A percentile compares a stretch with the other conserved stretches of the same genome.
Evolutionary conservation across 495 filamentous ascomycete species (phyloP).

Genomic region (Trichoderma virens): DNA sequence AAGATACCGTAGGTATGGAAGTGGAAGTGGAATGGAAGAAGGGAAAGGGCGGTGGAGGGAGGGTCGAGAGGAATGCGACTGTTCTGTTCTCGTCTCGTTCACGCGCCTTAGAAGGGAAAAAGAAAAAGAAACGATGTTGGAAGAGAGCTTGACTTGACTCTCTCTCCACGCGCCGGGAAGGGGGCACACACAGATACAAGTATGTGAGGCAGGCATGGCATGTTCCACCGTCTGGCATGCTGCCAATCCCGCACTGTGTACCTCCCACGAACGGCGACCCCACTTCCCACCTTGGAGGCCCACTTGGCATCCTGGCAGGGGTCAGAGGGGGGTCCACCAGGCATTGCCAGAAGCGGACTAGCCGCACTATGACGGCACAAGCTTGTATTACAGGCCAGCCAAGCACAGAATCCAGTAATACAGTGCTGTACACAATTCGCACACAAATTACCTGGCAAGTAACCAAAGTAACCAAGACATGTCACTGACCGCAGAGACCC

Average conservation of each 20-base stretch:
- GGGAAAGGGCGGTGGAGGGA: background rate
- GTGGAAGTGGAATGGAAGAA: background rate
- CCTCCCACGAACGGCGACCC: background rate
- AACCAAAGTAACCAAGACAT: too few relatives aligned
- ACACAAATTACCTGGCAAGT: background rate
- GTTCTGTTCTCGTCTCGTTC: background rate
- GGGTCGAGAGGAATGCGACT: background rate
- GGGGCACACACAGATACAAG: background rate
- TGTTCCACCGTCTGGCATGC: constrained; percentile 5
- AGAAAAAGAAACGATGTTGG: background rate
- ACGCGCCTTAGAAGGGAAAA: background rate
- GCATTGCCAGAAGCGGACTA: background rate
- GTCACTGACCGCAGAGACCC: background rate
- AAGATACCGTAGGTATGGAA: background rate
- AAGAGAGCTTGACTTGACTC: background rate
- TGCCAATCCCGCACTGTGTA: background rate
- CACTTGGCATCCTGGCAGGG: constrained; percentile 2
- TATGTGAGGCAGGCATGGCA: constrained; percentile 3
- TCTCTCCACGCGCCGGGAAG: constrained; percentile 1
- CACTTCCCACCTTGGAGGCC: background rate
- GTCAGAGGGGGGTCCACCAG: background rate
- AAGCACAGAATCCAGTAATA: too few relatives aligned
- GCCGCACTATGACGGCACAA: too few relatives aligned
- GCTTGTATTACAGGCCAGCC: too few relatives aligned
- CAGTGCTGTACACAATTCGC: background rate